These are phyloP conservation scores for Salix udensis DNA, from an alignment of 345 rosid genomes.

Conservation along the genomic window DNA sequence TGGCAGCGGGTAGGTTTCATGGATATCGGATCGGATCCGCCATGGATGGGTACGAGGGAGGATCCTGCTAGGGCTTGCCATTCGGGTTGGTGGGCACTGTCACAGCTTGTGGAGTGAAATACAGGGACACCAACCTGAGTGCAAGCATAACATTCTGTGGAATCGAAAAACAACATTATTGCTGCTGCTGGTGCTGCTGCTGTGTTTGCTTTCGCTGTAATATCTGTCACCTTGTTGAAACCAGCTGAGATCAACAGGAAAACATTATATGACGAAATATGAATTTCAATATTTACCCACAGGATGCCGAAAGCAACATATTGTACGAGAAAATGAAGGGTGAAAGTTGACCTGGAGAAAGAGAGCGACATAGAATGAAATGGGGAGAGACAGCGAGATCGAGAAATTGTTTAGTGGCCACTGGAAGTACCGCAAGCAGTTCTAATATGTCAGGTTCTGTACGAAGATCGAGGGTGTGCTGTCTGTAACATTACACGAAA, in stretches of 20 bases:
- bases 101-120: conserved; percentile 45
- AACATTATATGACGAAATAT: neutral
- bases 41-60: conserved; percentile 24
- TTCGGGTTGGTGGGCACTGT: conserved; percentile 30
- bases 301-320: neutral
- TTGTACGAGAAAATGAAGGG: neutral
- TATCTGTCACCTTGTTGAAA: too few relatives aligned
- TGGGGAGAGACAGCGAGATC: neutral
- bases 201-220: neutral
- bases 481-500: too few relatives aligned
- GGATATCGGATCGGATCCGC: neutral
- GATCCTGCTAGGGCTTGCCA: conserved; percentile 50
- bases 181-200: neutral
- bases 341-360: neutral
- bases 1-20: neutral
- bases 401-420: neutral
- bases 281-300: neutral
- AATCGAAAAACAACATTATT: neutral
- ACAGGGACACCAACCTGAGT: conserved; percentile 35
- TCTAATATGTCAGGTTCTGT: too few relatives aligned
- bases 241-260: neutral
- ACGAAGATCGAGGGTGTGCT: too few relatives aligned
- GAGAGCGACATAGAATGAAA: neutral
- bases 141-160: conserved; percentile 33
- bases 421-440: too few relatives aligned